Evolutionary conservation across 495 filamentous ascomycete genomes (phyloP), one percentile per base, ranked within the genome.

Genomic region (Aspergillus cavernicola): DNA sequence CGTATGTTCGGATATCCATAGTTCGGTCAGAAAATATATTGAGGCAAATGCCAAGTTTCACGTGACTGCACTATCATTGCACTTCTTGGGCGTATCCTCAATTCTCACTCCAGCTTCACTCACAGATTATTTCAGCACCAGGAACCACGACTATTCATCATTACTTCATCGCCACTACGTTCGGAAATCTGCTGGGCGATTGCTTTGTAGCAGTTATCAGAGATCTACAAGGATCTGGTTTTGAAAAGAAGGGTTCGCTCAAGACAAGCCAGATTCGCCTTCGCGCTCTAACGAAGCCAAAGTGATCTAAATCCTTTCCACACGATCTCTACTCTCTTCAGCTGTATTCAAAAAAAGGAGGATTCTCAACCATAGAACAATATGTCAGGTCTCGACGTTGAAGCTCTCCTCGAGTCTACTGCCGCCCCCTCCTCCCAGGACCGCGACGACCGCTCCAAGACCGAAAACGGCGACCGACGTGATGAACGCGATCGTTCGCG

Each of bases 321-420:
- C 66, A 49, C 48, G 53, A 61, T 62, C 46, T 54, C 32, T 52
- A 26, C 51, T 52, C 44, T 61, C 62, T 54, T 56, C 57, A 50
- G 26, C 31, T 56, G 43, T 9, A 50, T 55, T 43, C n/a, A n/a
- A n/a, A 28, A 1, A 38, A 43, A 53, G 58, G 46, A 54, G 31
- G 46, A 50, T 57, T 43, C 42, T 28, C 46, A 57, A 22, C 31
- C 50, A 55, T 50, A 33, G 49, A 52, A 46, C 60, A 74, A 61
- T 42, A 96, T 96, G 91, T 92, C 91, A 67, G 86, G 86, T 72
- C 79, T 95, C 65, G 89, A 95, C 68, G 89, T 96, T 61, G 91
- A 96, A 80, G 91, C 91, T 62, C 85, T 96, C 55, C 82, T 96
- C 62, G 92, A 96, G 74, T 89, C 88, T 29, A 91, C 91, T 59